Evolutionary conservation across 345 rosid species (phyloP), one percentile per base, ranked within the genome.

Genomic region (Brassica juncea): DNA sequence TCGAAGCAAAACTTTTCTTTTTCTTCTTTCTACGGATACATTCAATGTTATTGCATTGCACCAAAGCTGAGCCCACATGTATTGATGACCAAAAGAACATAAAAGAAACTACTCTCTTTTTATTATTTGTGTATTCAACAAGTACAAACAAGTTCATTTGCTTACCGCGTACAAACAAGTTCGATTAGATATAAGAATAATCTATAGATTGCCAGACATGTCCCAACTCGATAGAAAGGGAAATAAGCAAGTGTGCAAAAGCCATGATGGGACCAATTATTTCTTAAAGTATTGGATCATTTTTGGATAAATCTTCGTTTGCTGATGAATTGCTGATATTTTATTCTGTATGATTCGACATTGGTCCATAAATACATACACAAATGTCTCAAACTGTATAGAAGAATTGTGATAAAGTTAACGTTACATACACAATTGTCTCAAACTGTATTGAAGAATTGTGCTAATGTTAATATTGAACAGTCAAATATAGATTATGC

Each of bases 1-100:
- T 74, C 75, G 35, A 68, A 74, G 75, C 82, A 62, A 66, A 25
- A 61, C 31, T 47, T 49, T 21, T 61, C 49, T 47, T 44, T 49
- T 28, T 61, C 35, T 15, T 6, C 3, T 34, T 8, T 8, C 23
- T 15, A 32, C 57, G 27, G 3, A 16, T 11, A n/a, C 35, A 28
- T 57, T 30, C 54, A 39, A 58, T 66, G 69, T 9, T 66, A 39
- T 66, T 57, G 73, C 15, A 32, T 19, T 57, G 73, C 15, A 32
- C 21, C 64, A 52, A 67, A 58, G 64, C 59, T 47, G 68, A 74
- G 79, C 52, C 79, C 79, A 80, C 78, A 80, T 69, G 82, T 44
- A 74, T 80, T 74, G 28, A 80, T 80, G 78, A 63, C 79, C 52
- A 80, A 61, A 73, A 74, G 49, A 74, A 80, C 75, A 61, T 52